Base-by-base conservation (phyloP, 202 grass and related monocot species). In the Schoenoplectus tabernaemontani region DNA sequence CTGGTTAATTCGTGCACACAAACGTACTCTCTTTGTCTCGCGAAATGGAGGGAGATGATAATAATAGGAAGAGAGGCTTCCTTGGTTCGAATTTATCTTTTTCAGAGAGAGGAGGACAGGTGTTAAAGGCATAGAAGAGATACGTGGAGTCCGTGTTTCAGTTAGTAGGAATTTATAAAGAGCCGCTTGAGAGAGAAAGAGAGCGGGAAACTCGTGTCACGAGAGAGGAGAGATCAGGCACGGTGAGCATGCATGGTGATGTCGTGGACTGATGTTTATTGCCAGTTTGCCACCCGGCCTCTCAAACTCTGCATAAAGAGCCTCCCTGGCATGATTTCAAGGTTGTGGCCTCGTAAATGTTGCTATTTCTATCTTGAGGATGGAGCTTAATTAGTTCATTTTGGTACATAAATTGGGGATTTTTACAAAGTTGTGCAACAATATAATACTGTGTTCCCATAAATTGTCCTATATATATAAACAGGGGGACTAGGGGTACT, bases 121-220 rank as follows among this genome's bases (percentile, higher is more conserved):
- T 79, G 77, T 79, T 22, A n/a, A 79, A 62, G 15, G 58, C 57
- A 5, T 64, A n/a, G n/a, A n/a, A n/a, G n/a, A n/a, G 39, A 79
- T 79, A 79, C 77, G 77, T 79, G 77, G 77, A 79, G 38, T 79
- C 58, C 58, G 77, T 79, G 77, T 3, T 64, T 61, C 59, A 41
- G 19, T 58, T 61, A 5, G 59, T 9, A 11, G 41, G 77, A 26
- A 79, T 79, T 79, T 79, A 79, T 79, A 79, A 30, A 33, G 38
- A 15, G 77, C 0, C 30, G 57, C 3, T 64, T 20, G 75, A 24
- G 77, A 32, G 58, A 64, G 77, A 33, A 17, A 59, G 54, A 77
- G 48, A 78, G 54, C 47, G 50, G 24, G 38, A 42, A 69, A 69
- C 38, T 69, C 65, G 65, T 69, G 65, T 42, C 65, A 76, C 9